Evolutionary conservation across 306 rosid genomes (phyloP).

Genomic region (Rosa rugosa): DNA sequence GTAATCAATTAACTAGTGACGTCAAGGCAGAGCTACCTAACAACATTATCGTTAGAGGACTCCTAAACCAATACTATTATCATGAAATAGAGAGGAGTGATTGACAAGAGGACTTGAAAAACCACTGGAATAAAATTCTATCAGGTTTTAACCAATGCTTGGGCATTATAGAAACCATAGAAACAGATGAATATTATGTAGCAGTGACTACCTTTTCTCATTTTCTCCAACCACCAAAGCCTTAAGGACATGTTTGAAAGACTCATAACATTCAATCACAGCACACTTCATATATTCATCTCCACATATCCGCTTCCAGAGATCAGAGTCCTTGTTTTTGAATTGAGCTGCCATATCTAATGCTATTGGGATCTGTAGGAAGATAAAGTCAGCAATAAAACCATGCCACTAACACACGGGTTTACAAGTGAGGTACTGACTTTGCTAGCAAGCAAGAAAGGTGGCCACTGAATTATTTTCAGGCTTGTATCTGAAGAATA

Average conservation of each 20-base stretch:
- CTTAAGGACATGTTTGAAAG: conserved; percentile 64
- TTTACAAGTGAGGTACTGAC: conserved; percentile 39
- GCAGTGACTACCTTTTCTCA: conserved; percentile 72
- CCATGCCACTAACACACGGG: conserved; percentile 21
- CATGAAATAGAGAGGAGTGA: background rate
- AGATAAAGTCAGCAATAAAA: conserved; percentile 35
- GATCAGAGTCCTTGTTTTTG: conserved; percentile 78
- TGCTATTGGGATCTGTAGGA: conserved; percentile 83
- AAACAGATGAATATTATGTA: background rate
- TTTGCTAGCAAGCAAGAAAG: conserved; percentile 98
- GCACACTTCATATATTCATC: conserved; percentile 97
- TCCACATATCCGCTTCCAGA: conserved; percentile 86
- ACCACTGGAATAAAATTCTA: background rate
- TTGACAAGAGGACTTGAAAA: background rate
- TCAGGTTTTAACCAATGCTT: background rate
- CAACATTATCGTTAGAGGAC: background rate
- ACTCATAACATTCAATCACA: conserved; percentile 87
- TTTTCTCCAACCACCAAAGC: conserved; percentile 80
- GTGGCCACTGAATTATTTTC: conserved; percentile 97
- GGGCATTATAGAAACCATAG: background rate
- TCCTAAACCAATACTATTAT: background rate
- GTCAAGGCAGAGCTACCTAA: background rate
- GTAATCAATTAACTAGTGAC: background rate
- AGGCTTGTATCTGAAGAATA: conserved; percentile 88
- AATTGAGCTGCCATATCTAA: conserved; percentile 96